These are phyloP conservation scores for Seiridium cupressi DNA, from an alignment of 2,329 filamentous ascomycete species.

Conservation along the genomic window DNA sequence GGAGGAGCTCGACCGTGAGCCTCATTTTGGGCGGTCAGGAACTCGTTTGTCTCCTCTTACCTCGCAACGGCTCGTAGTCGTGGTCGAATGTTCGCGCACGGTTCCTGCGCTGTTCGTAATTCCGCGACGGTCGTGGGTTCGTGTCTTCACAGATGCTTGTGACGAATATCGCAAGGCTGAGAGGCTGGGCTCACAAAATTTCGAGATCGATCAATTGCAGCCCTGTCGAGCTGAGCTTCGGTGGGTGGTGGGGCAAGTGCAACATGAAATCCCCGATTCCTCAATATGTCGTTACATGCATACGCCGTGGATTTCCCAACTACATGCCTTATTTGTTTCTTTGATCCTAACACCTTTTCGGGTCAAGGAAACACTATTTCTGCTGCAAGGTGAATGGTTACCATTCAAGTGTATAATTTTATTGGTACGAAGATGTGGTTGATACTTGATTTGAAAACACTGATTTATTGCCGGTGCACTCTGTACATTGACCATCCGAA, in stretches of 20 bases:
- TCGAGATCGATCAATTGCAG: not conserved
- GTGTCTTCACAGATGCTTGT: not conserved
- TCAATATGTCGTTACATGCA: no score
- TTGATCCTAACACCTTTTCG: no score
- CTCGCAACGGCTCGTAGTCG: not conserved
- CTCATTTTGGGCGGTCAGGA: slow-evolving; percentile 62
- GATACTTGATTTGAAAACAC: no score
- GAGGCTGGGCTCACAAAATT: not conserved
- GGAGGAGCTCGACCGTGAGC: slow-evolving; percentile 92
- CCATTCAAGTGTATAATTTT: not conserved
- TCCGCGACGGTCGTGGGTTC: not conserved
- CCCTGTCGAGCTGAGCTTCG: not conserved
- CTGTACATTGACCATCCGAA: no score
- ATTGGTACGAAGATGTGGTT: not conserved
- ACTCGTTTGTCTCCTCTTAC: slow-evolving; percentile 2
- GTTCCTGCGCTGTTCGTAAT: no score
- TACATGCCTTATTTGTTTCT: no score
- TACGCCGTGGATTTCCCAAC: no score
- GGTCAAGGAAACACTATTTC: no score
- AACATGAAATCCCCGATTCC: no score
- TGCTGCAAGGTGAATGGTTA: no score
- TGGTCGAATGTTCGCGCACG: not conserved
- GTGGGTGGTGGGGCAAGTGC: not conserved
- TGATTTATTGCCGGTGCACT: no score
- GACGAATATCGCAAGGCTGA: not conserved